Conservation (phyloP, 306 rosid species). For the Citrullus colocynthis region DNA sequence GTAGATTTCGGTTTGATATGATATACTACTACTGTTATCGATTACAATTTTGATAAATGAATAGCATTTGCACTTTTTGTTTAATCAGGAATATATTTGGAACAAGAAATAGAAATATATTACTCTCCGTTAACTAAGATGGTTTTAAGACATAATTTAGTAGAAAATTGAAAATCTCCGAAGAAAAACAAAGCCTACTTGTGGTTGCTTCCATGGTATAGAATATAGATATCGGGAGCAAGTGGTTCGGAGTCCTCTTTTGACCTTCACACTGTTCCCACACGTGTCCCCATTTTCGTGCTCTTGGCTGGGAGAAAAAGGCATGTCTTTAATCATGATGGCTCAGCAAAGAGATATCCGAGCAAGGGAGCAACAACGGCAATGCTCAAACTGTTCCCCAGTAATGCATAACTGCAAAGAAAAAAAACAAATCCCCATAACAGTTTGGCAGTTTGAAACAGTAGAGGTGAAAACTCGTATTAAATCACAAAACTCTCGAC, state of each 20-base stretch:
- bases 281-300: background rate
- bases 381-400: conserved; percentile 79
- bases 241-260: too few species aligned
- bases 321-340: conserved; percentile 10
- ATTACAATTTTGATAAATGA: background rate
- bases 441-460: too few species aligned
- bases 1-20: background rate
- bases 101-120: background rate
- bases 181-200: too few species aligned
- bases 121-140: background rate
- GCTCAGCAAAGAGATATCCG: conserved; percentile 46
- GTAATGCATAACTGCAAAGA: conserved; percentile 64
- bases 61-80: background rate
- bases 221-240: too few species aligned
- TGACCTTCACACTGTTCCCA: too few species aligned
- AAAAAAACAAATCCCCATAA: background rate
- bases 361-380: conserved; percentile 82
- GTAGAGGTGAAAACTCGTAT: too few species aligned
- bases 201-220: too few species aligned
- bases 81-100: background rate
- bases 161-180: background rate
- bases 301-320: background rate
- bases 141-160: background rate
- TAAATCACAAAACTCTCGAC: background rate
- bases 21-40: background rate